Evolutionary conservation across 306 rosid species (phyloP).

Genomic region (Ochetophila trinervis): DNA sequence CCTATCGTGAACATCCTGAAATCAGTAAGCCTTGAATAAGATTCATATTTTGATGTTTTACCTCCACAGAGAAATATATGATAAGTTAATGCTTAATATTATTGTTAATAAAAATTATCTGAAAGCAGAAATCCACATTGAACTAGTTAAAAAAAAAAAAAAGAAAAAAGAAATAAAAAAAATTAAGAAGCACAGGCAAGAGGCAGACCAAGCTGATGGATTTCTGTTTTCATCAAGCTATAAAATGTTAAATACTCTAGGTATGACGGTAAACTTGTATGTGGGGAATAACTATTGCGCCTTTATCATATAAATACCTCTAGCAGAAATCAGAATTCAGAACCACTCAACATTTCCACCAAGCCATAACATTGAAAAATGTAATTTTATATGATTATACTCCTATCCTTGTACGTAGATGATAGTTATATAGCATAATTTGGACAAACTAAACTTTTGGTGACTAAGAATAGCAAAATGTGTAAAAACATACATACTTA

Average conservation of each 20-base stretch:
- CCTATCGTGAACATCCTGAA: conserved; percentile 92
- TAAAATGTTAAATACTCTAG: neutral
- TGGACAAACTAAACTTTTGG: neutral
- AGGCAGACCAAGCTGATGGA: neutral
- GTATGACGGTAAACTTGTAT: neutral
- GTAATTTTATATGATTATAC: too few species aligned
- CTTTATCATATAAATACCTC: too few species aligned
- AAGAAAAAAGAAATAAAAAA: too few species aligned
- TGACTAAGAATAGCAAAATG: neutral
- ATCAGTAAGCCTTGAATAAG: conserved; percentile 11
- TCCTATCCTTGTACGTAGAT: too few species aligned
- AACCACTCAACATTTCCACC: too few species aligned
- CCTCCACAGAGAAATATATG: too few species aligned
- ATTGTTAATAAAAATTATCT: neutral
- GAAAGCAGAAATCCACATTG: neutral
- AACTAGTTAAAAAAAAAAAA: neutral
- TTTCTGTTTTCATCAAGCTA: neutral
- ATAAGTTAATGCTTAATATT: neutral
- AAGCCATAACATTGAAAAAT: too few species aligned
- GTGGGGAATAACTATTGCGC: too few species aligned
- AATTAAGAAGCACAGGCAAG: neutral
- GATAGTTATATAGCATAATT: neutral
- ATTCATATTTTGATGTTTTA: neutral
- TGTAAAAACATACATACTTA: too few species aligned
- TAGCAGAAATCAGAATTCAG: too few species aligned